Evolutionary conservation across 352 stramenopile genomes (phyloP), one percentile per base, ranked within the genome.

Genomic region (Globisporangium spiculum): DNA sequence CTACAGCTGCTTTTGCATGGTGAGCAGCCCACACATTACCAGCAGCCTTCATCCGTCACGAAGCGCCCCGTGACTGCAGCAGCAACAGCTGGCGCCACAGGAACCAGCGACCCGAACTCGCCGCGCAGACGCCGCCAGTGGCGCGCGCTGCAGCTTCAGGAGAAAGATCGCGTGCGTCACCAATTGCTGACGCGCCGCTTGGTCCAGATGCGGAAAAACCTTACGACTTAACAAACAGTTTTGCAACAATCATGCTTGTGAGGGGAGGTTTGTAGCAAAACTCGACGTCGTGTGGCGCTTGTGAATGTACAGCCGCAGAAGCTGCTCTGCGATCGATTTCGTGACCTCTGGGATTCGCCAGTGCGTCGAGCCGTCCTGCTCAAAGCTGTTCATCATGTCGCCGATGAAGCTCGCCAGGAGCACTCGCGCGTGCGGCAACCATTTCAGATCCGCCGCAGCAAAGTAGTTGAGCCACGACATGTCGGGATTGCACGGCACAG

Each of bases 81-180:
- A 22, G 10, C 38, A 10, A 12, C 68, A 75, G 65, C 65, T 20
- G 16, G 34, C 20, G 66, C 27, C 36, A 14, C 41, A 4, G 16
- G 7, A 22, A 32, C 38, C 5, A 63, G 20, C 20, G 61, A 67
- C 7, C 30, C 56, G 22, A 73, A 32, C 57, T 67, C 74, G 12
- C 66, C 73, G 22, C 65, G 46, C 3, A 65, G 70, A 61, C 73
- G 65, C 46, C 68, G 66, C 44, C 82, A 90, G 60, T 91, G 73
- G 70, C 77, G 80, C 16, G 73, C 75, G n/a, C 32, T 92, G 26
- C 75, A 86, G 36, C 73, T 88, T 2, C 86, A 94, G 69, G 86
- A 92, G 63, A 83, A 83, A 52, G 84, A 94, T 71, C 81, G 75
- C 24, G 62, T 81, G 48, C 78, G 75, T 8, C 83, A 80, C 57